phyloP scores from a whole-genome alignment of 257 asterid species.

The Leptodermis oblonga region DNA sequence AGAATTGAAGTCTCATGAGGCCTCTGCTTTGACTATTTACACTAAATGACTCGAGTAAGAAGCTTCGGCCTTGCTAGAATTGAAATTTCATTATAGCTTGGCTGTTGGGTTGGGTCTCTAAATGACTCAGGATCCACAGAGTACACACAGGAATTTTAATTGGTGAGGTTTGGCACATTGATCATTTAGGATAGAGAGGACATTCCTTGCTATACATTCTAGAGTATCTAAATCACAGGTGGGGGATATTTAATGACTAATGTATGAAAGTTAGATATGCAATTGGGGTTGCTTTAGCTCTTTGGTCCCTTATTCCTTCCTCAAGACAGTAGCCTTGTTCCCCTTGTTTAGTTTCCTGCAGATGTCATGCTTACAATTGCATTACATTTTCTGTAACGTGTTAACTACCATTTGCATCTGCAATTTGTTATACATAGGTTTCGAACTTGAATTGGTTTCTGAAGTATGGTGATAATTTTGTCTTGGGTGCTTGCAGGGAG shows the following conservation, averaged over 20 bases:
- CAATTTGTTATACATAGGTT: background rate
- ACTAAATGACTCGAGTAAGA: background rate
- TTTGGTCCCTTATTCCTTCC: background rate
- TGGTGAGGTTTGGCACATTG: background rate
- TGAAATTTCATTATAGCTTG: background rate
- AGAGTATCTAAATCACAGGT: background rate
- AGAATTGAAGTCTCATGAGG: background rate
- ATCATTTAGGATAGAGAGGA: background rate
- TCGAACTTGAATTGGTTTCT: background rate
- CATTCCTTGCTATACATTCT: background rate
- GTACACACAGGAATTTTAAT: background rate
- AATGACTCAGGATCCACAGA: background rate
- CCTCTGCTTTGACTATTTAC: background rate
- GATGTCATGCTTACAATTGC: background rate
- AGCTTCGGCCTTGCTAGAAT: background rate
- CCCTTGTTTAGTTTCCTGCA: background rate
- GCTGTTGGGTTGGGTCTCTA: background rate
- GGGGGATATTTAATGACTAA: background rate
- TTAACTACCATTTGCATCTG: background rate
- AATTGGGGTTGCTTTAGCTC: background rate
- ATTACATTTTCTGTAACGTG: background rate
- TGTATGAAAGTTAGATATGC: background rate
- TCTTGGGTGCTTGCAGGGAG: slow-evolving; percentile 65
- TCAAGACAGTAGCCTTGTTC: background rate
- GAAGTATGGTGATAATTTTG: slow-evolving; percentile 4